Evolutionary conservation across 2,329 filamentous ascomycete species (phyloP), one percentile per base, ranked within the genome.

Genomic region (Atkinsonella hypoxylon): DNA sequence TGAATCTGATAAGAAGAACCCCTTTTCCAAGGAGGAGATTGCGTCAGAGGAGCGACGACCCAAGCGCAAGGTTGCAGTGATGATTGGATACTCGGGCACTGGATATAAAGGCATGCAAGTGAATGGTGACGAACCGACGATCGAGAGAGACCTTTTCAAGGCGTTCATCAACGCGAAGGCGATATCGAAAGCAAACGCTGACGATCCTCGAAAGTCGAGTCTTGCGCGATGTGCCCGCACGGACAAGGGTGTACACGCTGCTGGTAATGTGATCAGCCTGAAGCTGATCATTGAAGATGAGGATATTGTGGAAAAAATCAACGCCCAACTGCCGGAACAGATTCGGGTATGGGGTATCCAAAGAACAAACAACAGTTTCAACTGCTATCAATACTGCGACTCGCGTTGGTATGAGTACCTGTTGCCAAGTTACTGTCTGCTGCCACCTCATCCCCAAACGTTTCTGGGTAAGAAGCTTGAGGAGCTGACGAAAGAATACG

Each of bases 41-140:
- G 87, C 85, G 12, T 82, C 82, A 45, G 93, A 98, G 66, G 83
- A 85, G 64, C 83, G 91, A 56, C 82, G 82, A 51, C 93, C 93
- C 22, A 98, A 98, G 77, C 83, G 87, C 67, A 98, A 98, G 73
- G 91, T 96, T 47, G 93, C 91, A 40, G 89, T 98, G 32, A 73
- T 97, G 74, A 83, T 98, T 59, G 93, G 93, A 15, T 98, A 98
- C 67, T 89, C 90, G 6, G 93, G 93, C 47, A 95, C 89, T 10
- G 93, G 93, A 15, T 98, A 98, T 74, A 90, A 89, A 70, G 93
- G 93, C 61, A 94, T 98, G 83, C 93, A 98, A 70, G 86, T 98
- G 64, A 83, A 84, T 65, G 75, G 76, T 59, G 71, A 82, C 56
- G 83, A 95, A 63, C 90, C 89, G 71, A 98, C 91, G 0, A 97